Evolutionary conservation across 1,139 yeast genomes (phyloP), one percentile per base, ranked within the genome.

Genomic region (Arxiozyma slooffiae): DNA sequence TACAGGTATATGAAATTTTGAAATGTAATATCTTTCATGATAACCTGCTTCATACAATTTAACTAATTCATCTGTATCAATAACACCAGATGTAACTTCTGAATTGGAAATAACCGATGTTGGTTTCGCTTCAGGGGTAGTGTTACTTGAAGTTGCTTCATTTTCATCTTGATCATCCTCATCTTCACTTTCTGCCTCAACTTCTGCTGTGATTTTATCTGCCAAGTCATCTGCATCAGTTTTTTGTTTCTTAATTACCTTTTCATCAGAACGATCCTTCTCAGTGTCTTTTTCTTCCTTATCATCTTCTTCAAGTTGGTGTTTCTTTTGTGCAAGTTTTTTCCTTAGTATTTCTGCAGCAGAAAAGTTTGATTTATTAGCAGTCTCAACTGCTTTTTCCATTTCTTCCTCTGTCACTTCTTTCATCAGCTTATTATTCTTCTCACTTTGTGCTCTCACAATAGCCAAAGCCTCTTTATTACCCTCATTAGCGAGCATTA

Each of bases 1-100:
- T 8, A 75, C 73, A 7, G 70, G 61, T 18, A 81, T 75, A 55
- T 79, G 78, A 62, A 90, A 88, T 65, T 94, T 94, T 46, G 77
- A 74, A 51, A 76, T 74, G 63, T 94, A 94, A 67, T 92, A 92
- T 48, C 98, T 74, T 50, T 79, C 80, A 53, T 79, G 79, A 68
- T 87, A 92, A 0, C 98, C 98, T 0, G 94, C 83, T 63, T 88
- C 96, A 81, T 87, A 84, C 55, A 88, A 69, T 58, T 82, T 77
- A 36, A 90, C 82, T 18, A 75, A 74, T 57, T 85, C 95, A 41
- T 71, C 76, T 38, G 72, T 71, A 48, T 69, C 74, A 47, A 66
- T 57, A 16, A 64, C 63, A 34, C 70, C 69, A 41, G 64, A 60
- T 2, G 57, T 57, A 2, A 60, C 56, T 9, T 58, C 56, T 17